Conservation (phyloP, 768 basidiomycete genomes). For the Mycena rebaudengoi region DNA sequence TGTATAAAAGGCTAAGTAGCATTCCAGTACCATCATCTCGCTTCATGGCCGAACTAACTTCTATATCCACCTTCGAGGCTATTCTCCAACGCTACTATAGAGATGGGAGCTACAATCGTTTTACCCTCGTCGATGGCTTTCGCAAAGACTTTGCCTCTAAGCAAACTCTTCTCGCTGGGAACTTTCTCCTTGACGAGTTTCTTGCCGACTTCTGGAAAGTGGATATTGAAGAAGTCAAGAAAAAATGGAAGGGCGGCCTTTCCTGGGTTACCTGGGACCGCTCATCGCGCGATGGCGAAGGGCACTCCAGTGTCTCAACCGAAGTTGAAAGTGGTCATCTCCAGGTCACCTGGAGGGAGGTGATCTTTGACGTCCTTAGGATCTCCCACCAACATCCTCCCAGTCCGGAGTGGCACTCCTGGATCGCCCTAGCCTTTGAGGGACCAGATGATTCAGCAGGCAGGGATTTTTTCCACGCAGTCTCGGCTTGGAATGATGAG, state of each 20-base stretch:
- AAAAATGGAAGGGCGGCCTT: constrained; percentile 1
- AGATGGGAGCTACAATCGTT: background rate
- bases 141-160: background rate
- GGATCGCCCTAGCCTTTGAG: background rate
- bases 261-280: constrained; percentile 1
- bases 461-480: background rate
- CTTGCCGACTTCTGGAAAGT: background rate
- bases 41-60: background rate
- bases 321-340: constrained; percentile 2
- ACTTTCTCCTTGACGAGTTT: background rate
- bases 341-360: background rate
- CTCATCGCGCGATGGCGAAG: background rate
- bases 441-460: constrained; percentile 1
- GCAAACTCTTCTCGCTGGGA: constrained; percentile 1
- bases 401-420: background rate
- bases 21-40: constrained; percentile 1
- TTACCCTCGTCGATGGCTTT: background rate
- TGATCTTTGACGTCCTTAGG: constrained; percentile 5
- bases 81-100: background rate
- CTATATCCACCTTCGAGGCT: background rate
- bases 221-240: background rate
- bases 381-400: background rate
- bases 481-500: background rate
- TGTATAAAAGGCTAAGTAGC: background rate
- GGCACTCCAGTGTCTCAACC: background rate